These are phyloP conservation scores for Pilasporangium apinafurcum DNA, from an alignment of 352 stramenopile genomes.

Conservation along the genomic window DNA sequence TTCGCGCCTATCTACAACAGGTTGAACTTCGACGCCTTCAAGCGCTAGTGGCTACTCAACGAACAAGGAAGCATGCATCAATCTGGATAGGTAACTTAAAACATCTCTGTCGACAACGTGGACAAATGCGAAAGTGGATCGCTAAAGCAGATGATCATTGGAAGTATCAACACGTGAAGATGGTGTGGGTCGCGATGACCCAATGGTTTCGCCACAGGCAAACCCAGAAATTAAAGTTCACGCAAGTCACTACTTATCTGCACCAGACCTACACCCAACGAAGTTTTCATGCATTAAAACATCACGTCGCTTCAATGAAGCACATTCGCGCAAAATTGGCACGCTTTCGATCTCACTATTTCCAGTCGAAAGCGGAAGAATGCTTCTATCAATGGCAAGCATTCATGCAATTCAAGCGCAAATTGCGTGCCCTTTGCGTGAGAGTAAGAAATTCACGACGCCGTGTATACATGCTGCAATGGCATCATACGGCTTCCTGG, in stretches of 20 bases:
- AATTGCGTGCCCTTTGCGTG: slow-evolving; percentile 4
- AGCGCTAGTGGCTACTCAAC: slow-evolving; percentile 3
- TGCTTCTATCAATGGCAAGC: slow-evolving; percentile 17
- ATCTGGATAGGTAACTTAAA: no score
- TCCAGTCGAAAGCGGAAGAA: slow-evolving; percentile 12
- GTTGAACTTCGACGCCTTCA: background rate
- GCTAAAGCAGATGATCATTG: background rate
- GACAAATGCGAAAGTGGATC: background rate
- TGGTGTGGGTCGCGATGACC: no score
- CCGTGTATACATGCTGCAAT: background rate
- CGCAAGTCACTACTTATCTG: background rate
- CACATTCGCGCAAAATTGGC: slow-evolving; percentile 4
- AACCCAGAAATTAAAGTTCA: background rate
- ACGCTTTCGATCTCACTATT: slow-evolving; percentile 17
- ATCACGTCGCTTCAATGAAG: slow-evolving; percentile 1
- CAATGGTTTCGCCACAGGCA: slow-evolving; percentile 8
- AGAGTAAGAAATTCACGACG: background rate
- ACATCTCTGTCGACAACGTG: no score
- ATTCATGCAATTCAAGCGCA: slow-evolving; percentile 3
- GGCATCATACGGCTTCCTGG: background rate
- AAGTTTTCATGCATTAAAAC: background rate
- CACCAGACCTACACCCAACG: background rate
- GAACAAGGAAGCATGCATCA: no score
- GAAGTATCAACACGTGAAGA: no score
- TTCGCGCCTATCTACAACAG: background rate